A percentile compares a stretch with the other conserved stretches of the same genome.
phyloP scores from a whole-genome alignment of 2,329 filamentous ascomycete genomes.

The Fusarium staphyleae region DNA sequence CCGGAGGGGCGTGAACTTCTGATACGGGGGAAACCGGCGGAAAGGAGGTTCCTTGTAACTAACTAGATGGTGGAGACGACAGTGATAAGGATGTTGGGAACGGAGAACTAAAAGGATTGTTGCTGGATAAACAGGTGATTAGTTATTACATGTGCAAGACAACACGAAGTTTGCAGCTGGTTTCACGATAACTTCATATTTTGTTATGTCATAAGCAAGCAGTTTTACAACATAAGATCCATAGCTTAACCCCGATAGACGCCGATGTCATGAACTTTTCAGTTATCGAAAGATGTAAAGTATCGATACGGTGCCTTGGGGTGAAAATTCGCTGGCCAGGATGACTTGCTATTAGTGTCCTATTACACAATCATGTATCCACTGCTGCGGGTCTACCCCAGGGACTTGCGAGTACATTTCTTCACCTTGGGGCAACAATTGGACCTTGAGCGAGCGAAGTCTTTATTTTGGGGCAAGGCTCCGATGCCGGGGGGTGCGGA shows the following conservation, averaged over 20 bases:
- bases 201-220: conserved; percentile 28
- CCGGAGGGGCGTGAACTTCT: conserved; percentile 20
- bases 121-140: background rate
- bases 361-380: conserved; percentile 36
- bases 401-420: background rate
- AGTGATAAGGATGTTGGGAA: conserved; percentile 7
- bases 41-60: conserved; percentile 31
- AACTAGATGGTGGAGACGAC: conserved; percentile 24
- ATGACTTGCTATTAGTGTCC: conserved; percentile 7
- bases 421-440: background rate
- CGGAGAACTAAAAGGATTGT: background rate
- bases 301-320: background rate
- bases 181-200: conserved; percentile 3
- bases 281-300: background rate
- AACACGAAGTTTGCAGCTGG: background rate
- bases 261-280: conserved; percentile 27
- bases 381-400: conserved; percentile 22
- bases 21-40: conserved; percentile 23
- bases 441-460: conserved; percentile 1
- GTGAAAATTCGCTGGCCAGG: background rate
- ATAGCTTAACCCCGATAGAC: conserved; percentile 14
- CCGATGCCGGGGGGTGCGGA: conserved; percentile 28
- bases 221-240: conserved; percentile 26
- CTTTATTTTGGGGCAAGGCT: conserved; percentile 7
- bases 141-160: background rate